Percentiles rank a stretch among this genome's conserved stretches.
phyloP scores from a whole-genome alignment of 2,329 filamentous ascomycete genomes.

The Botrytis pseudocinerea region DNA sequence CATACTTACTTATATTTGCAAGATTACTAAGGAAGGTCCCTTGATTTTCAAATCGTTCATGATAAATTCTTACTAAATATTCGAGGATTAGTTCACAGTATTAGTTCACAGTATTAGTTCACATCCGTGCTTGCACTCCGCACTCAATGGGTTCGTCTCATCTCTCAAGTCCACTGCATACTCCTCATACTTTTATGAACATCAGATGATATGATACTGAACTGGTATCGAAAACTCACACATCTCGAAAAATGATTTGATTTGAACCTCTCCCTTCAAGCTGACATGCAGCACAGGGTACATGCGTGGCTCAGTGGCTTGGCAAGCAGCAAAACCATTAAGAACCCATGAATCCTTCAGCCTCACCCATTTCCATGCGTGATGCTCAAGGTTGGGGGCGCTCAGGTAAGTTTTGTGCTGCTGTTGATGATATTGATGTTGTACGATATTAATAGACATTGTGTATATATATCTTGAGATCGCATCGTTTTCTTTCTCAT shows the following conservation, averaged over 20 bases:
- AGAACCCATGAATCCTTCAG: not conserved
- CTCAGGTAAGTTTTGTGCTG: not conserved
- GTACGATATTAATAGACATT: no score
- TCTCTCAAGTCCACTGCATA: not conserved
- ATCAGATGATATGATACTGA: not conserved
- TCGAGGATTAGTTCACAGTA: not conserved
- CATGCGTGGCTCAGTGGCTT: slow-evolving; percentile 1
- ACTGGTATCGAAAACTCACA: not conserved
- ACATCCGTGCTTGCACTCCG: slow-evolving; percentile 2
- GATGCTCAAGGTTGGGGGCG: not conserved
- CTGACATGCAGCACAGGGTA: slow-evolving; percentile 7
- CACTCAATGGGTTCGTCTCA: not conserved
- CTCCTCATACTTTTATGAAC: not conserved
- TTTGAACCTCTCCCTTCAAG: not conserved
- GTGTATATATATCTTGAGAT: not conserved
- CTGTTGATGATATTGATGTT: slow-evolving; percentile 1
- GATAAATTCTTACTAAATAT: not conserved
- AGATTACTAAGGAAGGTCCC: not conserved
- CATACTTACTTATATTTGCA: not conserved
- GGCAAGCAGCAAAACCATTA: not conserved
- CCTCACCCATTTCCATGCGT: not conserved
- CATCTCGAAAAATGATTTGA: not conserved
- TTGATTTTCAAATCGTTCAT: not conserved
- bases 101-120: not conserved
- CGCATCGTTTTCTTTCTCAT: not conserved